Evolutionary conservation across 768 basidiomycete genomes (phyloP), one percentile per base, ranked within the genome.

Genomic region (Peribolospora kevripleyi): DNA sequence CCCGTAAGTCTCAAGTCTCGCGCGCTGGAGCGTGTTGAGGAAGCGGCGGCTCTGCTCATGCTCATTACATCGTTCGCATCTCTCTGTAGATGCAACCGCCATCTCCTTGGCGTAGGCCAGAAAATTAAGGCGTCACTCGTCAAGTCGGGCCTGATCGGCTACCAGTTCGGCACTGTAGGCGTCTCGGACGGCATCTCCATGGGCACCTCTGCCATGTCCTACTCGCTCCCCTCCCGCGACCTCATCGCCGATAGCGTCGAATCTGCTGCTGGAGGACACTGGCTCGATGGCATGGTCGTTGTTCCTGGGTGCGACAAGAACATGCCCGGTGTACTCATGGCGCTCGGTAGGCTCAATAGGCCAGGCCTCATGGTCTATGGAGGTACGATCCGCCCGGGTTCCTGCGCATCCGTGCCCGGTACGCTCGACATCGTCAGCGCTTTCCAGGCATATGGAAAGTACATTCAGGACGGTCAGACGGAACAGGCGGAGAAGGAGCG

Each of bases 301-400:
- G 74, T 98, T 53, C 93, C 93, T 25, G 93, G 90, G 46, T 97
- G 87, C 49, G 91, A 98, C 73, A 98, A 98, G 72, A 98, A 98
- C 70, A 97, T 98, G 91, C 93, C 93, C n/a, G 93, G 93, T 58
- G 90, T 93, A 43, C 73, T 95, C 62, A 98, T 98, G 76, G 93
- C 87, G 50, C 77, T 98, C 53, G 93, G 91, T 51, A 76, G 93
- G 46, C 72, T 98, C 57, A 95, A 98, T 71, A 78, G 93, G 46
- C 93, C 93, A 13, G 85, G 90, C 58, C 61, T 97, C 53, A 98
- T 98, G 93, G 79, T 98, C 5, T 98, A 97, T 62, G 93, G 93
- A 45, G 93, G 93, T 41, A 82, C 82, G 41, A 98, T 95, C 62
- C 80, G 81, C 55, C 76, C 91, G 2, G 93, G 93, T 50, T 81